Evolutionary conservation across 2,329 filamentous ascomycete genomes (phyloP).

Genomic region (Colletotrichum costaricense): DNA sequence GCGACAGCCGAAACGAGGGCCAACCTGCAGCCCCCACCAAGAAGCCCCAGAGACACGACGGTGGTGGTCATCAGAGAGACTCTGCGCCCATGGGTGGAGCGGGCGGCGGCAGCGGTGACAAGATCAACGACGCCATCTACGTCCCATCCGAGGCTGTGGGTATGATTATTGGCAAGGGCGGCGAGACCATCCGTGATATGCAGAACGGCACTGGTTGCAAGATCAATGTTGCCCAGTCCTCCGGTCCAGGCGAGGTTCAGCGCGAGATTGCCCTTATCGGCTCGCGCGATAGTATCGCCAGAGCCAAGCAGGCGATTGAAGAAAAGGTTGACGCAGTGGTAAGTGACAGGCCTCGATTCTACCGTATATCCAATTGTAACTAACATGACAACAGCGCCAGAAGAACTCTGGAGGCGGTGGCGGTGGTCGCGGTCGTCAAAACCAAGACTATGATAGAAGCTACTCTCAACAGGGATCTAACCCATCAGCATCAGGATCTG

Average conservation of each 20-base stretch:
- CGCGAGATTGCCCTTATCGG: constrained; percentile 90
- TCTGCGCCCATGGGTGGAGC: constrained; percentile 43
- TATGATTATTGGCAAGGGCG: constrained; percentile 96
- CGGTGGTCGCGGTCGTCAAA: constrained; percentile 54
- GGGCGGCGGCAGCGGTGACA: constrained; percentile 62
- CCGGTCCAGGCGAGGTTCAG: constrained; percentile 80
- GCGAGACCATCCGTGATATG: constrained; percentile 95
- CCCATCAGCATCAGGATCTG: constrained; percentile 41
- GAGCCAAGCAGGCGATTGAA: constrained; percentile 86
- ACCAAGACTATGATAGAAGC: constrained; percentile 66
- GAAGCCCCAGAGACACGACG: constrained; percentile 45
- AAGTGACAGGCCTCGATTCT: constrained; percentile 51
- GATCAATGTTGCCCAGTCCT: constrained; percentile 90
- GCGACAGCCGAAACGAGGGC: constrained; percentile 76
- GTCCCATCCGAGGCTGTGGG: constrained; percentile 93
- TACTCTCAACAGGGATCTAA: constrained; percentile 61
- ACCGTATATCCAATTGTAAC: constrained; percentile 15
- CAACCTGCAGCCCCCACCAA: constrained; percentile 43
- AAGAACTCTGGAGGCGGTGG: constrained; percentile 63
- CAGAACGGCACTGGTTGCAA: constrained; percentile 89
- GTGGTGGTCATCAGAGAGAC: constrained; percentile 45
- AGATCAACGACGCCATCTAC: constrained; percentile 84
- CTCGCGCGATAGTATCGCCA: constrained; percentile 78
- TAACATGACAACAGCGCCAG: constrained; percentile 57
- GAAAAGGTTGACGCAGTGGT: constrained; percentile 93